phyloP scores from a whole-genome alignment of 495 filamentous ascomycete species.

The Geopyxis carbonaria region DNA sequence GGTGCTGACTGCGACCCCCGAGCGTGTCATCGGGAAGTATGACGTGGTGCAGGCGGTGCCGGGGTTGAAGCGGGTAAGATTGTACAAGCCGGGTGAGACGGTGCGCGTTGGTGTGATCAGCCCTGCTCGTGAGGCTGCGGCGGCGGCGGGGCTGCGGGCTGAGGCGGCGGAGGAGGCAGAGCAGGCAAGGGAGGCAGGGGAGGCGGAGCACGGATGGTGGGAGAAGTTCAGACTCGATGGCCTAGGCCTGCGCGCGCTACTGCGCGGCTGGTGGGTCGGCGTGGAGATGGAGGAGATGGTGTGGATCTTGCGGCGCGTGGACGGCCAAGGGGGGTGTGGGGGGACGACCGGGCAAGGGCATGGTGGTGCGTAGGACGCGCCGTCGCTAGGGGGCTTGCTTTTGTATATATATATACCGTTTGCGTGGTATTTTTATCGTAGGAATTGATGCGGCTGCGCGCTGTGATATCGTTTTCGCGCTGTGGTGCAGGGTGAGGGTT shows the following conservation, averaged over 20 bases:
- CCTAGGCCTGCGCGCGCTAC: no score
- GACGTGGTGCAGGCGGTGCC: constrained; percentile 48
- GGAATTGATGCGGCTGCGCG: no score
- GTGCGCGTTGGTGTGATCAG: no score
- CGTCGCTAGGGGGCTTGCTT: no score
- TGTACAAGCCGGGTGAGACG: constrained; percentile 40
- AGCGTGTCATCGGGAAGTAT: constrained; percentile 47
- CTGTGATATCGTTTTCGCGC: no score
- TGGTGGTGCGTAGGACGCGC: no score
- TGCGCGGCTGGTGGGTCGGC: constrained; percentile 45
- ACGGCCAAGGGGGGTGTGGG: constrained; percentile 2
- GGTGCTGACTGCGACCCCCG: constrained; percentile 51
- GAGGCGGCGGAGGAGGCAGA: constrained; percentile 23
- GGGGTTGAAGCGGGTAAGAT: constrained; percentile 52
- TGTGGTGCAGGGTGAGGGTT: no score
- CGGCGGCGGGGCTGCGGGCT: constrained; percentile 17
- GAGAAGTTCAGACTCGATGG: constrained; percentile 26
- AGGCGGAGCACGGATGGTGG: constrained; percentile 23
- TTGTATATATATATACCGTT: no score
- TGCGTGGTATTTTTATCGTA: no score
- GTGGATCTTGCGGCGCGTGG: constrained; percentile 37
- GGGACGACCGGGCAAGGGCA: no score
- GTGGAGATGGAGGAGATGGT: constrained; percentile 43
- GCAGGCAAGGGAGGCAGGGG: constrained; percentile 10
- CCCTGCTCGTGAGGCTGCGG: no score